phyloP scores from a whole-genome alignment of 2,329 filamentous ascomycete species.

The Polychaeton citri region DNA sequence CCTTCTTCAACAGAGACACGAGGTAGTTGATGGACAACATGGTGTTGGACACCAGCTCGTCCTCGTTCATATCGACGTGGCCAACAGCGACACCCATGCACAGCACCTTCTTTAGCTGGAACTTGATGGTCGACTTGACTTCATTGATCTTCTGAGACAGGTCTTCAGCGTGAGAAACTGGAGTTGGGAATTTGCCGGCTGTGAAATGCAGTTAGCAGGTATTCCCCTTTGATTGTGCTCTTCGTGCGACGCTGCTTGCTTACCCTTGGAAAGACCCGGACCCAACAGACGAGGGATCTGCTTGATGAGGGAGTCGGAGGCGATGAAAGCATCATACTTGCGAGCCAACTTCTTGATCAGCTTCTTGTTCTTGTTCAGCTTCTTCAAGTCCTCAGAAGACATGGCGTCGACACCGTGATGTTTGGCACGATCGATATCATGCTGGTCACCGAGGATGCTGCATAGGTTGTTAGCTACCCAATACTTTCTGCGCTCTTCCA shows the following conservation, averaged over 20 bases:
- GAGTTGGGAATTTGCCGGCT: constrained; percentile 99
- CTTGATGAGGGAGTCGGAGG: constrained; percentile 96
- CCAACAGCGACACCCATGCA: constrained; percentile 99
- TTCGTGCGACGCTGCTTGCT: constrained; percentile 18
- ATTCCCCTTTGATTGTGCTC: not conserved
- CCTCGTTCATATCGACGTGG: constrained; percentile 93
- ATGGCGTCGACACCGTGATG: constrained; percentile 97
- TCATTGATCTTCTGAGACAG: constrained; percentile 92
- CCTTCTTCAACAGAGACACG: constrained; percentile 98
- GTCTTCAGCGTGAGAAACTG: constrained; percentile 93
- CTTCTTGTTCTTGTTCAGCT: constrained; percentile 99
- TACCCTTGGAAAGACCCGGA: constrained; percentile 94
- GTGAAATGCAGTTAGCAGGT: constrained; percentile 21
- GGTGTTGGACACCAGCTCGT: constrained; percentile 95
- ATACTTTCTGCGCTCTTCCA: not conserved
- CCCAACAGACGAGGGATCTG: constrained; percentile 99
- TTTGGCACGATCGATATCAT: constrained; percentile 99
- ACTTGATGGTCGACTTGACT: constrained; percentile 99
- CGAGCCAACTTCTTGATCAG: constrained; percentile 99
- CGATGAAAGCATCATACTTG: constrained; percentile 99
- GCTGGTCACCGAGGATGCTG: constrained; percentile 78
- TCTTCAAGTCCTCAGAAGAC: constrained; percentile 98
- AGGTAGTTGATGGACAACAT: constrained; percentile 99
- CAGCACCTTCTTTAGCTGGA: constrained; percentile 99
- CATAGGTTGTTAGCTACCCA: constrained; percentile 14